These are phyloP conservation scores for Venturia nashicola DNA, from an alignment of 2,329 filamentous ascomycete genomes.

Conservation along the genomic window DNA sequence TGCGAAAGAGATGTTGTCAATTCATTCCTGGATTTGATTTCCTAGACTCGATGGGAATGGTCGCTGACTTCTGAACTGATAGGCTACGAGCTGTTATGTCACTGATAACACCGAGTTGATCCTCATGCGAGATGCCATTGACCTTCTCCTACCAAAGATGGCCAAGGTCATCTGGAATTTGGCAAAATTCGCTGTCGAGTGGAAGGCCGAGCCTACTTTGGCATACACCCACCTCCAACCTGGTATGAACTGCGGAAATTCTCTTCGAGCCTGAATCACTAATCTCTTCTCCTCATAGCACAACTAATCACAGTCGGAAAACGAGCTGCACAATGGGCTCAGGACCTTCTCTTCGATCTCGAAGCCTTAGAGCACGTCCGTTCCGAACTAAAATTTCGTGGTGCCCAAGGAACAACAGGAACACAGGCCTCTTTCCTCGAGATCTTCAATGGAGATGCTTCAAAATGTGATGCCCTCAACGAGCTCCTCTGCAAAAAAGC, in stretches of 20 bases:
- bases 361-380: conserved; percentile 58
- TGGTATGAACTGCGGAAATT: neutral
- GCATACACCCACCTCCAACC: conserved; percentile 66
- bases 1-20: neutral
- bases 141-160: conserved; percentile 65
- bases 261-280: neutral
- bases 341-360: conserved; percentile 66
- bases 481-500: conserved; percentile 53
- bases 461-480: conserved; percentile 50
- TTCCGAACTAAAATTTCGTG: conserved; percentile 60
- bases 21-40: conserved; percentile 11
- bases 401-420: conserved; percentile 55
- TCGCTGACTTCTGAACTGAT: neutral
- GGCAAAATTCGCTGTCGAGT: conserved; percentile 56
- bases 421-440: conserved; percentile 69
- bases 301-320: conserved; percentile 48
- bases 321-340: conserved; percentile 61
- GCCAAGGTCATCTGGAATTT: conserved; percentile 70
- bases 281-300: conserved; percentile 20
- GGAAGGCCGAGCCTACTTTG: conserved; percentile 60
- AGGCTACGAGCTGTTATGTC: conserved; percentile 47
- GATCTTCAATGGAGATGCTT: conserved; percentile 50
- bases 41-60: neutral
- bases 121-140: conserved; percentile 60
- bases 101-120: conserved; percentile 73